phyloP scores from a whole-genome alignment of 768 basidiomycete genomes.

The Mycena belliarum region DNA sequence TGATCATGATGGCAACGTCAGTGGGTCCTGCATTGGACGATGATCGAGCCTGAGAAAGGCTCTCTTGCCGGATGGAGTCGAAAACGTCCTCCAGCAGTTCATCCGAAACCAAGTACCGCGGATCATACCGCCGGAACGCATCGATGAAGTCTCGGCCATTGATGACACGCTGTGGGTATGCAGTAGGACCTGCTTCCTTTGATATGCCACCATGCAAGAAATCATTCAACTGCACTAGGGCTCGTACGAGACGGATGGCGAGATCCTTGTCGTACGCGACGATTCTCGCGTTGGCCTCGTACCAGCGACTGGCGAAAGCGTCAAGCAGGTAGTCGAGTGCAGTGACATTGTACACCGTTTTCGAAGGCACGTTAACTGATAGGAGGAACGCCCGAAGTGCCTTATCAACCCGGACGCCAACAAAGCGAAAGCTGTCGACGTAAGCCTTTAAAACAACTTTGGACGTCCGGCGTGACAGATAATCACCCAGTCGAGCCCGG shows the following conservation, averaged over 20 bases:
- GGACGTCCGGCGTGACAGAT: constrained; percentile 73
- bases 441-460: constrained; percentile 79
- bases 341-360: constrained; percentile 36
- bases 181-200: constrained; percentile 57
- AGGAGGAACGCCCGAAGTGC: constrained; percentile 89
- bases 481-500: constrained; percentile 79
- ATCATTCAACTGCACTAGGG: constrained; percentile 88
- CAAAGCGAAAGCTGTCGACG: constrained; percentile 86
- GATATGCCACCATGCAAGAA: constrained; percentile 77
- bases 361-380: constrained; percentile 61
- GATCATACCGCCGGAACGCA: constrained; percentile 80
- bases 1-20: constrained; percentile 65
- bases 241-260: constrained; percentile 72
- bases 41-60: constrained; percentile 68
- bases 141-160: constrained; percentile 79
- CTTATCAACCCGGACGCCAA: constrained; percentile 81
- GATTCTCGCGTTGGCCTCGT: constrained; percentile 78
- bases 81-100: constrained; percentile 80
- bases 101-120: constrained; percentile 67
- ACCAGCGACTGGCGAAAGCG: constrained; percentile 87
- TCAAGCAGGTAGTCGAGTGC: constrained; percentile 74
- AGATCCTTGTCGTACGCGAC: constrained; percentile 84
- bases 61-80: constrained; percentile 70
- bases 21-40: constrained; percentile 40
- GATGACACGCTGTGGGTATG: constrained; percentile 58